phyloP scores from a whole-genome alignment of 768 basidiomycete genomes.

The Lactarius trivialis region DNA sequence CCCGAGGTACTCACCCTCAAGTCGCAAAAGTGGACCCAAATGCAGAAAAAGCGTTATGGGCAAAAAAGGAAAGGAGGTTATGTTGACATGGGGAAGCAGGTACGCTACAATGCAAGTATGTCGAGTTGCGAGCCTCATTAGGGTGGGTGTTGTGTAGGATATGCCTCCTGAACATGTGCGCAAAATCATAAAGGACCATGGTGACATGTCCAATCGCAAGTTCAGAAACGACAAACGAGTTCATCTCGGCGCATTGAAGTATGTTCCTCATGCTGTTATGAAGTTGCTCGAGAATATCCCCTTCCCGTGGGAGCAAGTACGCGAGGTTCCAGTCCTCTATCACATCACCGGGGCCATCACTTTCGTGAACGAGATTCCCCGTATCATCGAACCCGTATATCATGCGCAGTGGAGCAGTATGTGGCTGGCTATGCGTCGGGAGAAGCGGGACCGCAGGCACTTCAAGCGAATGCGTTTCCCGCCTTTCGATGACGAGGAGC shows the following conservation, averaged over 20 bases:
- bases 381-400: conserved; percentile 94
- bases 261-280: conserved; percentile 99
- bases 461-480: conserved; percentile 99
- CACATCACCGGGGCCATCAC: conserved; percentile 99
- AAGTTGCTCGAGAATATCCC: conserved; percentile 99
- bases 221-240: conserved; percentile 99
- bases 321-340: conserved; percentile 96
- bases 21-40: conserved; percentile 92
- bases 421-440: conserved; percentile 99
- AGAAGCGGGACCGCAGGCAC: conserved; percentile 96
- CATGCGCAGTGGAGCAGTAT: conserved; percentile 99
- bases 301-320: conserved; percentile 97
- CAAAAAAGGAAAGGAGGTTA: conserved; percentile 86
- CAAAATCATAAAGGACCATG: conserved; percentile 99
- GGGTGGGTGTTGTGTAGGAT: conserved; percentile 46
- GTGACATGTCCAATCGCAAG: conserved; percentile 99
- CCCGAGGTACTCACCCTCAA: conserved; percentile 80
- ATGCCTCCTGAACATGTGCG: conserved; percentile 95
- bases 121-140: conserved; percentile 21
- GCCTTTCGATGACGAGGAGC: conserved; percentile 98
- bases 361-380: conserved; percentile 97
- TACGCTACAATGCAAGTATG: conserved; percentile 32
- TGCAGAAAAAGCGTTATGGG: conserved; percentile 89
- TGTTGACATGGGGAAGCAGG: conserved; percentile 91
- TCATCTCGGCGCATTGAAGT: conserved; percentile 95